Conservation (phyloP, 2,329 filamentous ascomycete species). For the Epichloe gansuensis region DNA sequence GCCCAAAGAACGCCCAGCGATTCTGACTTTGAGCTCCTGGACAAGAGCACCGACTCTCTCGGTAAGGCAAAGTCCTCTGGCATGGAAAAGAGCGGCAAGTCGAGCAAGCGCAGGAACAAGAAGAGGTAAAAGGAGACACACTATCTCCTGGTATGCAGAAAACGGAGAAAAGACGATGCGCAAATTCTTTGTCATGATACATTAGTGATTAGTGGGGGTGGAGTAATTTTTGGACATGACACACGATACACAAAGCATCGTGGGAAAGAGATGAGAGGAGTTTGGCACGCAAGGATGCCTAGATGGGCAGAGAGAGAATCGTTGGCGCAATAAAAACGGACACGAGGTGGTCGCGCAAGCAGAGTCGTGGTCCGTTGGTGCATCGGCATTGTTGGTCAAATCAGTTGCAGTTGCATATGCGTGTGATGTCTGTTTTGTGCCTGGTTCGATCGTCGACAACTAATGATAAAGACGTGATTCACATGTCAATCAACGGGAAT, state of each 20-base stretch:
- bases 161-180: not conserved
- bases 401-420: not conserved
- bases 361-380: not conserved
- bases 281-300: not conserved
- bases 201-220: too few species aligned
- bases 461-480: not conserved
- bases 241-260: not conserved
- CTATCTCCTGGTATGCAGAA: not conserved
- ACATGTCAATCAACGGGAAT: not conserved
- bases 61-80: constrained; percentile 39
- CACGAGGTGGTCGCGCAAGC: not conserved
- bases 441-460: too few species aligned
- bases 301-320: not conserved
- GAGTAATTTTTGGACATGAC: not conserved
- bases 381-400: not conserved
- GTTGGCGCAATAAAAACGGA: not conserved
- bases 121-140: constrained; percentile 1
- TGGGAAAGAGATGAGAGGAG: not conserved
- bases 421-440: not conserved
- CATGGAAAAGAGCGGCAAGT: constrained; percentile 25
- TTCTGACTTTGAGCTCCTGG: constrained; percentile 51
- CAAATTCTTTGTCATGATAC: not conserved
- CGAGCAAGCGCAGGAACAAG: constrained; percentile 8
- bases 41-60: constrained; percentile 47
- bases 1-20: constrained; percentile 42